Evolutionary conservation across 2,329 filamentous ascomycete species (phyloP), one percentile per base, ranked within the genome.

Genomic region (Neonectria ditissima): DNA sequence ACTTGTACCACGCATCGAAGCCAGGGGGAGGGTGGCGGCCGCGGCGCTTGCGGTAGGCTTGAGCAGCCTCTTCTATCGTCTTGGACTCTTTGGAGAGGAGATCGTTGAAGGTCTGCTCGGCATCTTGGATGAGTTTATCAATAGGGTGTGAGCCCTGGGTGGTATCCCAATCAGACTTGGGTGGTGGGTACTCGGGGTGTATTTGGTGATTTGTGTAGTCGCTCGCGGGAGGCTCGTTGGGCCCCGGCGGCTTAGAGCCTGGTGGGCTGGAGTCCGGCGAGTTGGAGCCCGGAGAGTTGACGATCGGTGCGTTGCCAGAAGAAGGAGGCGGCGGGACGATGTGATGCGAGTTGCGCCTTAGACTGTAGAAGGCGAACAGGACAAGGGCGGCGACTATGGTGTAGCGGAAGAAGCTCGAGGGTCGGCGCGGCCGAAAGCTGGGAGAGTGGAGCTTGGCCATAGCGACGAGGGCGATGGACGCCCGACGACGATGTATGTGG

Each of bases 11-110:
- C 34, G 82, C 78, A 64, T 87, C 82, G 69, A 91, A 91, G 20
- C 85, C 86, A 0, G 88, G 88, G 2, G 88, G 88, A 7, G 88
- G 89, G 69, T 90, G 86, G 22, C 88, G 83, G 26, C 87, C 87
- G 55, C 88, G 84, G 55, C 83, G 83, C 54, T 81, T 75, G 65
- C 88, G 83, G 73, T 91, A 91, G 22, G 82, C 84, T 24, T 82
- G 79, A 0, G 89, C 87, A 8, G 87, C 86, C 20, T 86, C 81
- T 32, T 80, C 76, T 50, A 91, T 76, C 5, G 82, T 85, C 55
- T 78, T 80, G 39, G 86, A 86, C 62, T 84, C 79, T 28, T 78
- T 78, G 24, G 78, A 73, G 0, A 85, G 68, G 30, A 83, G 68
- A 54, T 74, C 59, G 72, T 76, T 70, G 80, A 85, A 69, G 67